phyloP scores from a whole-genome alignment of 2,329 filamentous ascomycete genomes.

The Elsinoe australis region DNA sequence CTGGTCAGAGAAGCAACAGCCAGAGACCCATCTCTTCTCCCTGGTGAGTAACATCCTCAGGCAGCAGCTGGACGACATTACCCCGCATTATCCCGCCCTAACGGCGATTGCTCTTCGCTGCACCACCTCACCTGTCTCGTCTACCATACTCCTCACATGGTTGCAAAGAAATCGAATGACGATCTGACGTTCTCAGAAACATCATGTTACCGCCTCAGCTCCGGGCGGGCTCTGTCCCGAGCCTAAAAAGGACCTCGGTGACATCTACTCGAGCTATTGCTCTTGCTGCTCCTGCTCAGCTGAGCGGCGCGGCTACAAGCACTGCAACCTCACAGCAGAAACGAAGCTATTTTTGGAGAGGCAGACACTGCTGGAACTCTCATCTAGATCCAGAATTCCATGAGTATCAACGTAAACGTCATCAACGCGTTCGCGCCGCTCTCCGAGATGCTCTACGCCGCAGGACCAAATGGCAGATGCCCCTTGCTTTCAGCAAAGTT shows the following conservation, averaged over 20 bases:
- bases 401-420: conserved; percentile 25
- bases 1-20: no score
- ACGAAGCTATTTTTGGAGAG: conserved; percentile 25
- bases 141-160: no score
- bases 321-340: conserved; percentile 9
- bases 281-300: conserved; percentile 16
- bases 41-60: conserved; percentile 1
- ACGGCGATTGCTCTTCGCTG: neutral
- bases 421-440: conserved; percentile 20
- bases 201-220: conserved; percentile 27
- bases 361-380: conserved; percentile 25
- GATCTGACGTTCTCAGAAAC: conserved; percentile 10
- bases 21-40: no score
- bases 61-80: conserved; percentile 2
- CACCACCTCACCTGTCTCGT: neutral
- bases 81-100: neutral
- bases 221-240: conserved; percentile 11
- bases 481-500: conserved; percentile 25
- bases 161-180: no score
- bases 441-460: conserved; percentile 28
- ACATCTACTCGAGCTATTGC: conserved; percentile 18
- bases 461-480: conserved; percentile 25
- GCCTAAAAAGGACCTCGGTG: conserved; percentile 17
- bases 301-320: neutral
- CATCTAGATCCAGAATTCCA: conserved; percentile 29